Percentiles rank a stretch among this genome's conserved stretches.
Conservation (phyloP, 169 alveolate genomes). For the Plasmodium chabaudi region DNA sequence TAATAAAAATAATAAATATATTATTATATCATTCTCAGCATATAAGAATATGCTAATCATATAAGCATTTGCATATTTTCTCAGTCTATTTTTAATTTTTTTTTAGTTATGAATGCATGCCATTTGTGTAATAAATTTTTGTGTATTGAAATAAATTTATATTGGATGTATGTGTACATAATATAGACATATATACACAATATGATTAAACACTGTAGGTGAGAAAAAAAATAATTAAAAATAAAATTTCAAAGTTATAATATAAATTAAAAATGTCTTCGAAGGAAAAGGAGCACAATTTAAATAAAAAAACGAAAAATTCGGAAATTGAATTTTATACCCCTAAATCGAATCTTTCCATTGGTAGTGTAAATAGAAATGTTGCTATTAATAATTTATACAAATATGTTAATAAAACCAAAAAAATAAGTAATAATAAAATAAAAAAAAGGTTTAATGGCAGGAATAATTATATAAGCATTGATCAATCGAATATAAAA, state of each 20-base stretch:
- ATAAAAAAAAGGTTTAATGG: slow-evolving; percentile 16
- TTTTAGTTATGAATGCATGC: too few relatives aligned
- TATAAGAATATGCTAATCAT: too few relatives aligned
- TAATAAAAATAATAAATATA: too few relatives aligned
- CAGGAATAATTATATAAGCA: not conserved
- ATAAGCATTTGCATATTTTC: too few relatives aligned
- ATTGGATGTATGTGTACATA: not conserved
- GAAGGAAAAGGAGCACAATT: slow-evolving; percentile 3
- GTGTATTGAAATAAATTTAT: too few relatives aligned
- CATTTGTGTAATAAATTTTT: too few relatives aligned
- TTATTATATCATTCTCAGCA: too few relatives aligned
- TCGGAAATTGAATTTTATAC: slow-evolving; percentile 52
- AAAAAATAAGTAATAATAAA: not conserved
- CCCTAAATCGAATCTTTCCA: slow-evolving; percentile 53
- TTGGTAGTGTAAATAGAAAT: slow-evolving; percentile 32
- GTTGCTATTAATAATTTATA: slow-evolving; percentile 39
- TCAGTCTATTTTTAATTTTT: too few relatives aligned
- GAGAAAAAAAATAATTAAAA: not conserved
- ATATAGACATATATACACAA: not conserved
- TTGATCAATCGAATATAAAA: not conserved
- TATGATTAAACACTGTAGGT: not conserved
- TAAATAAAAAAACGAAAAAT: slow-evolving; percentile 18
- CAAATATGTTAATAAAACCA: slow-evolving; percentile 38
- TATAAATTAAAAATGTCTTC: slow-evolving; percentile 4
- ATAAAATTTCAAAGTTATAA: not conserved